Evolutionary conservation across 257 asterid species (phyloP).

Genomic region (Asclepias syriaca): DNA sequence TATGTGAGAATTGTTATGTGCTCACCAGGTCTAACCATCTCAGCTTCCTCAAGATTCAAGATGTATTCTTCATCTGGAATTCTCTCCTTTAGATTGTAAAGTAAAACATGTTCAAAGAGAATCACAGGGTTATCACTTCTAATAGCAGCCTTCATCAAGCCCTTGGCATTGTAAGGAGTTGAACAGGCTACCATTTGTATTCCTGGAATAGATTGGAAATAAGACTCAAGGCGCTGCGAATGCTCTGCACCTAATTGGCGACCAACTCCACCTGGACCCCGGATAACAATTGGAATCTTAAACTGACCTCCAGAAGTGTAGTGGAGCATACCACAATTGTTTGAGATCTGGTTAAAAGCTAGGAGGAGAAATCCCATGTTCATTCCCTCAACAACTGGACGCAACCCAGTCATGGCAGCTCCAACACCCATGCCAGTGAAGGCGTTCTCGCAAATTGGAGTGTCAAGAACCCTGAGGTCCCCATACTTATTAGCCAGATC

Average conservation of each 20-base stretch:
- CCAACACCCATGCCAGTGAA: constrained; percentile 89
- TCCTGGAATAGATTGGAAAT: constrained; percentile 81
- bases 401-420: constrained; percentile 86
- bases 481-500: constrained; percentile 69
- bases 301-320: constrained; percentile 90
- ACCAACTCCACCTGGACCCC: constrained; percentile 96
- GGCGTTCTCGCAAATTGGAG: constrained; percentile 83
- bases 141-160: constrained; percentile 78
- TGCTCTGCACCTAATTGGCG: constrained; percentile 93
- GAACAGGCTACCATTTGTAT: constrained; percentile 90
- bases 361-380: constrained; percentile 90
- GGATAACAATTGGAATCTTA: constrained; percentile 70
- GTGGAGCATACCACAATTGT: constrained; percentile 91
- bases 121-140: constrained; percentile 77
- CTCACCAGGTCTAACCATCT: constrained; percentile 82
- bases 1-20: constrained; percentile 71
- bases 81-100: constrained; percentile 74
- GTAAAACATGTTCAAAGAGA: constrained; percentile 73
- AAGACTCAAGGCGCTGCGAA: constrained; percentile 79
- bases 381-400: constrained; percentile 82
- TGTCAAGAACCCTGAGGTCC: constrained; percentile 81
- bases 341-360: constrained; percentile 82
- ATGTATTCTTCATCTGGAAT: constrained; percentile 79
- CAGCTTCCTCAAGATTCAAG: constrained; percentile 68
- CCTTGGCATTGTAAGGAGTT: constrained; percentile 77